Evolutionary conservation across 2,329 filamentous ascomycete species (phyloP).

Genomic region (Botrytis medusae): DNA sequence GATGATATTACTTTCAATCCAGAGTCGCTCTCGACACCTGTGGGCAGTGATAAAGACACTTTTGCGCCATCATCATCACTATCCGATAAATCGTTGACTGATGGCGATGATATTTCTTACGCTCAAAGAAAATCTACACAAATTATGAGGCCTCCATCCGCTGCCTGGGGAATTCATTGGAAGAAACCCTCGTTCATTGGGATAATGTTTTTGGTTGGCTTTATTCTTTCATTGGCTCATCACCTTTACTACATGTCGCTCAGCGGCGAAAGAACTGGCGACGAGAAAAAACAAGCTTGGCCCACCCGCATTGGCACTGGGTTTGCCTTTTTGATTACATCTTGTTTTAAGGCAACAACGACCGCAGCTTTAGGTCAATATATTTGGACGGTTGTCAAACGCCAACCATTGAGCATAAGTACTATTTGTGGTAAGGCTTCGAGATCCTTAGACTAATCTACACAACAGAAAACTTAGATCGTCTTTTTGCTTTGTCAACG

Average conservation of each 20-base stretch:
- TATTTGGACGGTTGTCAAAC: conserved; percentile 28
- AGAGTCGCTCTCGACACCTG: not conserved
- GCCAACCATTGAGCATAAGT: conserved; percentile 23
- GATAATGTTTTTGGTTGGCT: not conserved
- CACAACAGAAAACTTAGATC: conserved; percentile 24
- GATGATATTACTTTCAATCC: not conserved
- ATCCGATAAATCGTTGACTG: not conserved
- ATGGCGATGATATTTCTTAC: not conserved
- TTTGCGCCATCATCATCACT: not conserved
- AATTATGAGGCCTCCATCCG: not conserved
- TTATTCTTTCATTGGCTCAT: conserved; percentile 18
- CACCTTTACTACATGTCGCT: conserved; percentile 27
- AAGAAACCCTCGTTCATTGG: conserved; percentile 7
- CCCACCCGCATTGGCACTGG: conserved; percentile 27
- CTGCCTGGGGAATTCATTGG: not conserved
- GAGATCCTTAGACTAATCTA: not conserved
- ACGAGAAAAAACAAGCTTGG: conserved; percentile 24
- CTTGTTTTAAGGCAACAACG: conserved; percentile 23
- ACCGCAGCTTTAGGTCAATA: conserved; percentile 27
- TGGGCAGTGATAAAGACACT: not conserved
- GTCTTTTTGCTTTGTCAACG: conserved; percentile 26
- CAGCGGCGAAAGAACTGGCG: conserved; percentile 16
- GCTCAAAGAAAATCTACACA: not conserved
- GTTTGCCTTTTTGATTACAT: conserved; percentile 26
- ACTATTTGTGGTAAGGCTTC: not conserved